Percentiles rank a stretch among this genome's conserved stretches.
Evolutionary conservation across 2,329 filamentous ascomycete genomes (phyloP).

Genomic region (Raffaelea arxii): DNA sequence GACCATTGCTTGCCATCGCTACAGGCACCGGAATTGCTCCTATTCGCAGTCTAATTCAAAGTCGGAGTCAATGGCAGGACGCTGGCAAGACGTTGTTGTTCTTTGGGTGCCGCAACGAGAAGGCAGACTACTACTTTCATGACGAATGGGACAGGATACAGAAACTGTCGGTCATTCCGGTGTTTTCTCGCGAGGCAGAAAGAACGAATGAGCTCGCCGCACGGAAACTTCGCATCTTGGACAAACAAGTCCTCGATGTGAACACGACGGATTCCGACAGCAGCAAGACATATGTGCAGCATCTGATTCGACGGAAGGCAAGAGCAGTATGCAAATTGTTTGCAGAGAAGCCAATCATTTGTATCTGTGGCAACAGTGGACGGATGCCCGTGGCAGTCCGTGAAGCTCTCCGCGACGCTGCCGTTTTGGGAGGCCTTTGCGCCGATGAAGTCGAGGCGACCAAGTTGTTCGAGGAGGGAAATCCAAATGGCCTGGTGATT

Average conservation of each 20-base stretch:
- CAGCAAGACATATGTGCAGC: slow-evolving; percentile 47
- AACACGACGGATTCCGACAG: slow-evolving; percentile 12
- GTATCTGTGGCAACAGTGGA: slow-evolving; percentile 46
- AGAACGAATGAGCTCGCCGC: no score
- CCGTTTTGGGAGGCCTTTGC: slow-evolving; percentile 26
- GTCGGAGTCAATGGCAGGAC: slow-evolving; percentile 39
- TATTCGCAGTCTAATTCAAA: slow-evolving; percentile 69
- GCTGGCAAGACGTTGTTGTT: slow-evolving; percentile 48
- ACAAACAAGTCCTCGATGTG: neutral
- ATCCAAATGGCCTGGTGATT: slow-evolving; percentile 28
- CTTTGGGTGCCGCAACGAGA: slow-evolving; percentile 70
- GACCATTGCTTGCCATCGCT: slow-evolving; percentile 56
- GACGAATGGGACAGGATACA: slow-evolving; percentile 54
- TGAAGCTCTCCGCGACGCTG: slow-evolving; percentile 38
- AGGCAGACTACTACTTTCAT: slow-evolving; percentile 72
- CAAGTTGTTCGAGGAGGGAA: slow-evolving; percentile 12
- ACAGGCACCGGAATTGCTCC: slow-evolving; percentile 85
- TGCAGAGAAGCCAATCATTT: slow-evolving; percentile 32
- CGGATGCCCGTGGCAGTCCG: slow-evolving; percentile 49
- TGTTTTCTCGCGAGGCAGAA: slow-evolving; percentile 37
- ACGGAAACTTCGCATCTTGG: neutral
- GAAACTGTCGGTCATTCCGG: slow-evolving; percentile 27
- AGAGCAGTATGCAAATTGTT: slow-evolving; percentile 26
- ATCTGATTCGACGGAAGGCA: slow-evolving; percentile 37
- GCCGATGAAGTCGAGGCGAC: slow-evolving; percentile 27